phyloP scores from a whole-genome alignment of 2,329 filamentous ascomycete genomes.

The Pseudocercospora pini-densiflorae region DNA sequence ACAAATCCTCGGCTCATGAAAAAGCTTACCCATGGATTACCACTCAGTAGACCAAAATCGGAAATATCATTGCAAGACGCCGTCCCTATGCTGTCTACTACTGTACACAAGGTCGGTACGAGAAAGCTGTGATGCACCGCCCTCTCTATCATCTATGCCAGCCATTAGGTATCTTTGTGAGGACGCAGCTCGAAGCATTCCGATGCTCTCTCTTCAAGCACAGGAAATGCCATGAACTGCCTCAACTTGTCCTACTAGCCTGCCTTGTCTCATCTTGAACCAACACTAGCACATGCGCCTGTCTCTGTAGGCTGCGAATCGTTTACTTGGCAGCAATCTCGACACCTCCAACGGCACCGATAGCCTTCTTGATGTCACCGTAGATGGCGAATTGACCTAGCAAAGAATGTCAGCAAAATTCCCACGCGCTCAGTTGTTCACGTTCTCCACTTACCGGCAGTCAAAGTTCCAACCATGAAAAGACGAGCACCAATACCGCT shows the following conservation, averaged over 20 bases:
- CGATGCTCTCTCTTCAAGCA: constrained; percentile 1
- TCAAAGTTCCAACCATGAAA: constrained; percentile 76
- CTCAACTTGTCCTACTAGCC: constrained; percentile 1
- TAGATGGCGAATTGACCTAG: constrained; percentile 84
- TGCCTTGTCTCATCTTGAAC: constrained; percentile 13
- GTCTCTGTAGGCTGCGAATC: not conserved
- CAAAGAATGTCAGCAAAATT: not conserved
- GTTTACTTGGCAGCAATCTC: constrained; percentile 59
- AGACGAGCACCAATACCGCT: constrained; percentile 80
- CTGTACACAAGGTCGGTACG: constrained; percentile 16
- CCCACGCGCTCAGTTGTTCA: not conserved
- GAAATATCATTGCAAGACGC: constrained; percentile 9
- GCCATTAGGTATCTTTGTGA: constrained; percentile 11
- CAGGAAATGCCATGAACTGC: constrained; percentile 3
- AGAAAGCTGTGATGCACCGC: constrained; percentile 14
- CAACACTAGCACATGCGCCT: constrained; percentile 5
- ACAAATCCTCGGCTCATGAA: not conserved
- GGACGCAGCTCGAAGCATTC: not conserved
- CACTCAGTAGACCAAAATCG: not conserved
- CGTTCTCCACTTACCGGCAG: constrained; percentile 53
- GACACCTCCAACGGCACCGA: constrained; percentile 76
- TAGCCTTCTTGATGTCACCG: constrained; percentile 54
- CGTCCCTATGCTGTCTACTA: constrained; percentile 9
- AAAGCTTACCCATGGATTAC: not conserved
- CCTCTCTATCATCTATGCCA: constrained; percentile 18